Conservation (phyloP, 2,329 filamentous ascomycete genomes). For the Dactylellina parvicollis region DNA sequence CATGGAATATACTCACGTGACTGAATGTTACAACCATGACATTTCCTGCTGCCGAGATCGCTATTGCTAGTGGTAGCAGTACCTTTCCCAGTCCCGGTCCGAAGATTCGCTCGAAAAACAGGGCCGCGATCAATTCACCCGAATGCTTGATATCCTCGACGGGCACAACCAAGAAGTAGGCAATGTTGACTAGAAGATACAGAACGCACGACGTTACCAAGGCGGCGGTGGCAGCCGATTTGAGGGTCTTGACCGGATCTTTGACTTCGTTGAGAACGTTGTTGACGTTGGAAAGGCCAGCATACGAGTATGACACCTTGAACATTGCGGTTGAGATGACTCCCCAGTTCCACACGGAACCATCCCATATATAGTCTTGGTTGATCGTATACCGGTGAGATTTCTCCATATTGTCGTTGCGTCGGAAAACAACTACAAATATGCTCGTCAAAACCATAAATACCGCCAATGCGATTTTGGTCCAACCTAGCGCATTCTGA, state of each 20-base stretch:
- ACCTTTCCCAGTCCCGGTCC: constrained; percentile 68
- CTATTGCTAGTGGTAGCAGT: constrained; percentile 72
- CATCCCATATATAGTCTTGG: constrained; percentile 65
- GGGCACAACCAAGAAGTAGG: constrained; percentile 73
- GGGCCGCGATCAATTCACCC: constrained; percentile 73
- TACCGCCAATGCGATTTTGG: constrained; percentile 70
- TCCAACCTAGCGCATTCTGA: constrained; percentile 71
- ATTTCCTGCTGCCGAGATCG: constrained; percentile 74
- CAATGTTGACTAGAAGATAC: constrained; percentile 75
- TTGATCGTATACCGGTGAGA: too few relatives aligned
- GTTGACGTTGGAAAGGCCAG: constrained; percentile 73
- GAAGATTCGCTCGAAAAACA: constrained; percentile 74
- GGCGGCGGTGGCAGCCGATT: constrained; percentile 70
- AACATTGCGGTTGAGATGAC: constrained; percentile 73
- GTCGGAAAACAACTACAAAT: constrained; percentile 66
- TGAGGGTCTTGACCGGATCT: constrained; percentile 73
- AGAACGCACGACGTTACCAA: constrained; percentile 71
- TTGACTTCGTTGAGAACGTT: constrained; percentile 78
- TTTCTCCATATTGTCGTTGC: too few relatives aligned
- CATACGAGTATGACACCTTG: constrained; percentile 76
- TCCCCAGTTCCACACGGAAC: constrained; percentile 75
- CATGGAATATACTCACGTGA: constrained; percentile 59
- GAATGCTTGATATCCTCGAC: constrained; percentile 73
- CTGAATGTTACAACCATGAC: constrained; percentile 78
- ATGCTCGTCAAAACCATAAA: constrained; percentile 72